Evolutionary conservation across 768 basidiomycete genomes (phyloP), one percentile per base, ranked within the genome.

Genomic region (Neoboletus subvelutipes): DNA sequence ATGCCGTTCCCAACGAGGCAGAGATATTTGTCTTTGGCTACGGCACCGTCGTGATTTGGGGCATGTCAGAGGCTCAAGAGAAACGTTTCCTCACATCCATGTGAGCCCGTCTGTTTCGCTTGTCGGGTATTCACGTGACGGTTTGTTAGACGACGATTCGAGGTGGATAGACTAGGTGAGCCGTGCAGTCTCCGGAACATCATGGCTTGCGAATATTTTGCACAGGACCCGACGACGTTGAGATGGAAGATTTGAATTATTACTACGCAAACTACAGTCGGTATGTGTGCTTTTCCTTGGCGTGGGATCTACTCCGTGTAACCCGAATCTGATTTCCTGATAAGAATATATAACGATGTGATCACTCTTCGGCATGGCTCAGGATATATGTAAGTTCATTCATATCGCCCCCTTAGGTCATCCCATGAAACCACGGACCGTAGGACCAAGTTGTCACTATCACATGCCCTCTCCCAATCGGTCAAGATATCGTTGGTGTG

Each of bases 191-290:
- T 24, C 43, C 17, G 56, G 43, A n/a, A 45, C 45, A 28, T 31
- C 36, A 48, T 36, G 47, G 41, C 31, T 52, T 61, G 45, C 22
- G 42, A 56, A 29, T 40, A 20, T 47, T 22, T 50, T 52, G 50
- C 53, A n/a, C 59, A 93, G 92, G 87, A 36, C 78, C 88, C n/a
- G 89, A 95, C 33, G 88, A 90, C 60, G 78, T 94, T 28, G 94
- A 98, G 73, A 94, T 92, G 90, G 95, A 98, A 77, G 95, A 98
- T 68, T 77, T 98, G 34, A 96, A 96, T 74, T 97, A 87, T 72
- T 98, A 98, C 67, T 95, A 95, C 68, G 95, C 95, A 8, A 94
- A 94, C 66, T 98, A 98, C 69, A 95, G 93, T 70, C 85, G 95
- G 92, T 90, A 70, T 54, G 81, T 70, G 24, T 26, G 31, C 45